Conservation (phyloP, 1,139 yeast species). For the Zygotorulaspora mrakii region DNA sequence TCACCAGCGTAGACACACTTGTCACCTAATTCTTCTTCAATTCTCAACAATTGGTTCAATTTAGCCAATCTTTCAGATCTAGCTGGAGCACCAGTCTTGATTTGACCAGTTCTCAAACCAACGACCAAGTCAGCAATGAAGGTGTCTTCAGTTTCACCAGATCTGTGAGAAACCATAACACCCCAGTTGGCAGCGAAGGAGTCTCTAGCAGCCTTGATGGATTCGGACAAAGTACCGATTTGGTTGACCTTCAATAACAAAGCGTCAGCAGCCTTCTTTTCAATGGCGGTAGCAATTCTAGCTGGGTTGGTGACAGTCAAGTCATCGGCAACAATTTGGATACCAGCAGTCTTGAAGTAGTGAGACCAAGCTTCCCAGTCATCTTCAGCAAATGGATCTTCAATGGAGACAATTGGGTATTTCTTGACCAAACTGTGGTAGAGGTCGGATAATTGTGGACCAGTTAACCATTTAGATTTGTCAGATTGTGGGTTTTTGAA, state of each 20-base stretch:
- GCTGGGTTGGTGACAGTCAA: conserved; percentile 95
- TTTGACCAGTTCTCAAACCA: conserved; percentile 96
- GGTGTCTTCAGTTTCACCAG: conserved; percentile 98
- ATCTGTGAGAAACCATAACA: conserved; percentile 97
- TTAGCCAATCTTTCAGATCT: conserved; percentile 99
- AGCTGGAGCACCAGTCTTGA: conserved; percentile 99
- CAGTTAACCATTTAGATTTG: conserved; percentile 81
- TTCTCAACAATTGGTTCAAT: conserved; percentile 93
- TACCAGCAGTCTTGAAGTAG: conserved; percentile 69
- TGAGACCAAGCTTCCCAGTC: conserved; percentile 98
- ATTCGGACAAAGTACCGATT: conserved; percentile 87
- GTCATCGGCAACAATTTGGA: conserved; percentile 95
- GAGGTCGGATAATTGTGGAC: conserved; percentile 77
- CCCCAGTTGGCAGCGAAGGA: conserved; percentile 94
- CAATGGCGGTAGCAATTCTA: conserved; percentile 91
- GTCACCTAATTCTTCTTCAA: conserved; percentile 95
- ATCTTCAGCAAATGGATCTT: conserved; percentile 98
- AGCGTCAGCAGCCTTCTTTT: conserved; percentile 89
- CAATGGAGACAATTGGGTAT: conserved; percentile 95
- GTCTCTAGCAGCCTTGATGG: conserved; percentile 88
- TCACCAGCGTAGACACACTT: conserved; percentile 93
- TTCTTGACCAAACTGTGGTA: conserved; percentile 73
- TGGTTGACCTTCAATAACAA: conserved; percentile 94
- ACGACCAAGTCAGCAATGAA: conserved; percentile 95
- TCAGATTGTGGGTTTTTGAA: conserved; percentile 94